phyloP scores from a whole-genome alignment of 129 eudicot species.

The Flaveria brownii region DNA sequence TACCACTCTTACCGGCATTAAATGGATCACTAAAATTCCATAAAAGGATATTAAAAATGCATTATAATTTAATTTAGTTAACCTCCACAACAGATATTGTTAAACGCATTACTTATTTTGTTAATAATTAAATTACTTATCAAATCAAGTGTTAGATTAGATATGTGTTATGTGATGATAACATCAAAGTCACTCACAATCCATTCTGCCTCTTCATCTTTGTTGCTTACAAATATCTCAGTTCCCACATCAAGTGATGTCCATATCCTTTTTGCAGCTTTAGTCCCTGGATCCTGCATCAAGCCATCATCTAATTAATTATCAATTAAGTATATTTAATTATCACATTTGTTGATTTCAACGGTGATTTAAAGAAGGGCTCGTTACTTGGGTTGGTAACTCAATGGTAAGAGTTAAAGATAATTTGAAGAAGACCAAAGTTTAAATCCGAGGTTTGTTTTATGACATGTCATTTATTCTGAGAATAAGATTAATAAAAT shows the following conservation, averaged over 20 bases:
- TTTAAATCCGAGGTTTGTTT: too few species aligned
- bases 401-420: too few species aligned
- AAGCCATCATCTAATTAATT: not conserved
- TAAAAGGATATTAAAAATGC: too few species aligned
- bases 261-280: slow-evolving; percentile 81
- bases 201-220: slow-evolving; percentile 91
- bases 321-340: too few species aligned
- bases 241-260: slow-evolving; percentile 89
- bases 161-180: slow-evolving; percentile 42
- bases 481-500: too few species aligned
- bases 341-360: too few species aligned
- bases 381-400: too few species aligned
- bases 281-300: slow-evolving; percentile 78
- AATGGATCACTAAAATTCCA: not conserved
- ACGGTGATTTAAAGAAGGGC: too few species aligned
- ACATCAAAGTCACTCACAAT: slow-evolving; percentile 79
- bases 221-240: slow-evolving; percentile 68
- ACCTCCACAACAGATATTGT: not conserved
- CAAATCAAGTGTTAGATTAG: not conserved
- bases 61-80: not conserved
- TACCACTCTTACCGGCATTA: not conserved
- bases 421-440: too few species aligned
- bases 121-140: not conserved
- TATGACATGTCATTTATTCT: too few species aligned
- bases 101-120: not conserved